phyloP scores from a whole-genome alignment of 495 filamentous ascomycete genomes.

The Hypoxylon perforatum region DNA sequence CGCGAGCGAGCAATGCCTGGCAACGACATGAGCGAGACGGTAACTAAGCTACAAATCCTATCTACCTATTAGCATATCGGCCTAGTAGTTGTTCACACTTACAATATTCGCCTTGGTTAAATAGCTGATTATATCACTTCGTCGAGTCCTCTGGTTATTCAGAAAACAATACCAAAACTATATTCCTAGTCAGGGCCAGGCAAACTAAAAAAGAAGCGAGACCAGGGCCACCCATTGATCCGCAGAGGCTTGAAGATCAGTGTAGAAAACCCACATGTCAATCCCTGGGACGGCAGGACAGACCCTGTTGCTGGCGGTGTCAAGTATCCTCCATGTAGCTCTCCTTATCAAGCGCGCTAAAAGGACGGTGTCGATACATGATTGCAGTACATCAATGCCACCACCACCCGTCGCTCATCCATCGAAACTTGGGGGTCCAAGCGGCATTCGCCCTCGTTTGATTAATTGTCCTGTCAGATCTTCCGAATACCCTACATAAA shows the following conservation, averaged over 20 bases:
- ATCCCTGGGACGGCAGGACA: too few relatives aligned
- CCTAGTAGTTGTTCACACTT: too few relatives aligned
- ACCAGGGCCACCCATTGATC: conserved; percentile 1
- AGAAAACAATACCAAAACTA: background rate
- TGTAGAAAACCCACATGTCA: background rate
- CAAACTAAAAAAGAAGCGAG: background rate
- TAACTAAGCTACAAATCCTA: too few relatives aligned
- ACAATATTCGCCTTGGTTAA: too few relatives aligned
- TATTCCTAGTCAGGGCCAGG: background rate
- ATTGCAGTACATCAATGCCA: background rate
- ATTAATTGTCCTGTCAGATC: conserved; percentile 16
- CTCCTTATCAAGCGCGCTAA: background rate
- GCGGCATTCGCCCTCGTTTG: background rate
- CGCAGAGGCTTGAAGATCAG: background rate
- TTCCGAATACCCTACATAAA: conserved; percentile 9
- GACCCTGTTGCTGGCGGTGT: background rate
- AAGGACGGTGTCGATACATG: background rate
- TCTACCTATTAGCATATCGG: too few relatives aligned
- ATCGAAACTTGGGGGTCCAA: too few relatives aligned
- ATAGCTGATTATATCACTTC: too few relatives aligned
- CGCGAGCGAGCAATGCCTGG: too few relatives aligned
- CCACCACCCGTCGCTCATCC: background rate
- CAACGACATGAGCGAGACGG: too few relatives aligned
- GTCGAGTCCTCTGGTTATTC: too few relatives aligned
- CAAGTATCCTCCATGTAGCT: background rate